Conservation (phyloP, 768 basidiomycete species). For the Asterophora parasitica region DNA sequence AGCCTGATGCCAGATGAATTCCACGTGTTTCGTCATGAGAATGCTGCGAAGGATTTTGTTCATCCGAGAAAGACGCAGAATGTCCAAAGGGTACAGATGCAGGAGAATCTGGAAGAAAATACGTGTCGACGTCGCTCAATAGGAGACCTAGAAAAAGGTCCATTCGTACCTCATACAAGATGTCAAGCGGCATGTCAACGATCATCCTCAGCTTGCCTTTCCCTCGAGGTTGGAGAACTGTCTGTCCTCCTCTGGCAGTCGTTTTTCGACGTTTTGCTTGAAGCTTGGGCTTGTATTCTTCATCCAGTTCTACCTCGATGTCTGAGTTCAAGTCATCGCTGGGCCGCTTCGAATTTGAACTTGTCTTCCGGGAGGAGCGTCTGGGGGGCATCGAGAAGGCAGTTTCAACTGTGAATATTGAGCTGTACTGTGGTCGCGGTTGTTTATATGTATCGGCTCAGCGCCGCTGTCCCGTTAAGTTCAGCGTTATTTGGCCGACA, state of each 20-base stretch:
- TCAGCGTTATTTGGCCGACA: too few species aligned
- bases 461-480: too few species aligned
- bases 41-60: slow-evolving; percentile 27
- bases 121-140: not conserved
- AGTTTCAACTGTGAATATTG: too few species aligned
- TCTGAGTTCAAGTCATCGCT: not conserved
- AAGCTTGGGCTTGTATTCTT: not conserved
- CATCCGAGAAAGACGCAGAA: slow-evolving; percentile 35
- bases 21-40: slow-evolving; percentile 15
- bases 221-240: slow-evolving; percentile 6
- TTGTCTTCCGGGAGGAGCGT: too few species aligned
- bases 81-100: slow-evolving; percentile 29
- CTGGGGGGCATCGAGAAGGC: too few species aligned
- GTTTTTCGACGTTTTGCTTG: not conserved
- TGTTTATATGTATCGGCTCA: too few species aligned
- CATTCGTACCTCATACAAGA: slow-evolving; percentile 24
- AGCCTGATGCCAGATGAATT: slow-evolving; percentile 9
- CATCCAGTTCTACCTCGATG: not conserved
- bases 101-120: slow-evolving; percentile 28
- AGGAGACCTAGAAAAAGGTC: too few species aligned
- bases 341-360: too few species aligned
- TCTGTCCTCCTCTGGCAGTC: not conserved
- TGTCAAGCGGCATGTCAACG: slow-evolving; percentile 28
- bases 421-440: too few species aligned
- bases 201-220: slow-evolving; percentile 16